phyloP scores from a whole-genome alignment of 2,329 filamentous ascomycete genomes.

The Bipolaris cookei region DNA sequence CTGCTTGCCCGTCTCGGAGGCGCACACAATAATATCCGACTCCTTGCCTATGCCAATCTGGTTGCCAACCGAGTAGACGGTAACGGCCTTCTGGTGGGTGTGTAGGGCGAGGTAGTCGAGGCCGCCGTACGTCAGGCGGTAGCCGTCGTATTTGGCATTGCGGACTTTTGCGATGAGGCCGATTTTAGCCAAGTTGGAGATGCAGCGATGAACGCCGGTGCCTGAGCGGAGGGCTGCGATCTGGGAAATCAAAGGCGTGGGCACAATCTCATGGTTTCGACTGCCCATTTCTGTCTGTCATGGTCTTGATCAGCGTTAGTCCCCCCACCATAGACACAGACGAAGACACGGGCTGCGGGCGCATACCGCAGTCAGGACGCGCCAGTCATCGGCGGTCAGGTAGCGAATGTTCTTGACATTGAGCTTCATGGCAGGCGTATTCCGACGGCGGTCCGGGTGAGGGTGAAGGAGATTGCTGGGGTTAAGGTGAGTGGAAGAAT shows the following conservation, averaged over 20 bases:
- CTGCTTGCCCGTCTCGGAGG: slow-evolving; percentile 77
- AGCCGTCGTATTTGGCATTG: slow-evolving; percentile 97
- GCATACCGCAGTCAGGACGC: slow-evolving; percentile 84
- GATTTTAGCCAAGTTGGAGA: slow-evolving; percentile 89
- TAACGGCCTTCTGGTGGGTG: slow-evolving; percentile 78
- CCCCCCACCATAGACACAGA: slow-evolving; percentile 28
- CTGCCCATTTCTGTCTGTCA: slow-evolving; percentile 86
- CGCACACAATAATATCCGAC: slow-evolving; percentile 94
- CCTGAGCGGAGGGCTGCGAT: slow-evolving; percentile 76
- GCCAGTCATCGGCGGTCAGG: slow-evolving; percentile 91
- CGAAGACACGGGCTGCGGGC: slow-evolving; percentile 23
- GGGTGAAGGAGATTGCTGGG: slow-evolving; percentile 16
- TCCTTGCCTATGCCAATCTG: slow-evolving; percentile 97
- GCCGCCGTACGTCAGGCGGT: slow-evolving; percentile 93
- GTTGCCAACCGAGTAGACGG: slow-evolving; percentile 89
- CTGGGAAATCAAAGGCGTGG: slow-evolving; percentile 84
- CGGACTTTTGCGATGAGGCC: slow-evolving; percentile 91
- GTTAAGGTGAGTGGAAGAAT: slow-evolving; percentile 2
- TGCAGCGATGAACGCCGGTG: slow-evolving; percentile 81
- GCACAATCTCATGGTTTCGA: slow-evolving; percentile 96
- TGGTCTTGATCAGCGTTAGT: slow-evolving; percentile 46
- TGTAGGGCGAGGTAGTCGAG: slow-evolving; percentile 97
- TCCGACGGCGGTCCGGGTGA: slow-evolving; percentile 5
- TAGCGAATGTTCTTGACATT: slow-evolving; percentile 94
- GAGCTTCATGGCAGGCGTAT: slow-evolving; percentile 74